Conservation (phyloP, 345 rosid genomes). For the Eucalyptus regnans region DNA sequence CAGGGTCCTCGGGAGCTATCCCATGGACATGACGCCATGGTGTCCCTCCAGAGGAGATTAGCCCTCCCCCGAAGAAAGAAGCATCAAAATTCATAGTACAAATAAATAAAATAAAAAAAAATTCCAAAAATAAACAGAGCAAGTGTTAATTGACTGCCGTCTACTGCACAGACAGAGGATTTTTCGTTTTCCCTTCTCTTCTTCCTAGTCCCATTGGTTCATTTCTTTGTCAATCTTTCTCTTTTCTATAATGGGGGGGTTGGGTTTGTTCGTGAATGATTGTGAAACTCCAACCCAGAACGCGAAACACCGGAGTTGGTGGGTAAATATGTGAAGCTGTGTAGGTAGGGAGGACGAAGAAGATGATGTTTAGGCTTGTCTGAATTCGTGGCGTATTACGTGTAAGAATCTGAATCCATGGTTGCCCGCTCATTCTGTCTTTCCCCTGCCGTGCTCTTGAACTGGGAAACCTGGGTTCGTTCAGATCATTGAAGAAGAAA, state of each 20-base stretch:
- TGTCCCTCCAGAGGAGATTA: slow-evolving; percentile 25
- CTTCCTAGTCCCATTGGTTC: not conserved
- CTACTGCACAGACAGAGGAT: not conserved
- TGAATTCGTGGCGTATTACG: not conserved
- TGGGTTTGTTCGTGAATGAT: not conserved
- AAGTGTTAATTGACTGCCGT: not conserved
- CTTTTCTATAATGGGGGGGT: not conserved
- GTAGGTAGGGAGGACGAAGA: not conserved
- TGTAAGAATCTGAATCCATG: not conserved
- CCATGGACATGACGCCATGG: slow-evolving; percentile 52
- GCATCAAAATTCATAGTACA: not conserved
- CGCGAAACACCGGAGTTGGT: not conserved
- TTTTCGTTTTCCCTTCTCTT: not conserved
- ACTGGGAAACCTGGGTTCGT: not conserved
- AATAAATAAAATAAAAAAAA: not conserved
- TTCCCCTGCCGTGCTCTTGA: not conserved
- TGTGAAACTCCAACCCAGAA: not conserved
- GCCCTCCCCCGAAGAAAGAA: not conserved
- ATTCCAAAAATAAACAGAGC: not conserved
- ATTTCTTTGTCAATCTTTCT: not conserved
- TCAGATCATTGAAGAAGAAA: not conserved
- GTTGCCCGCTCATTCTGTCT: not conserved
- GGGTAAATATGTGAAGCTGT: not conserved
- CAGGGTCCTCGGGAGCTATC: slow-evolving; percentile 40
- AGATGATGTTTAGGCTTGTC: not conserved